Percentiles rank a stretch among this genome's conserved stretches.
Evolutionary conservation across 345 rosid species (phyloP).

Genomic region (Syzygium aromaticum): DNA sequence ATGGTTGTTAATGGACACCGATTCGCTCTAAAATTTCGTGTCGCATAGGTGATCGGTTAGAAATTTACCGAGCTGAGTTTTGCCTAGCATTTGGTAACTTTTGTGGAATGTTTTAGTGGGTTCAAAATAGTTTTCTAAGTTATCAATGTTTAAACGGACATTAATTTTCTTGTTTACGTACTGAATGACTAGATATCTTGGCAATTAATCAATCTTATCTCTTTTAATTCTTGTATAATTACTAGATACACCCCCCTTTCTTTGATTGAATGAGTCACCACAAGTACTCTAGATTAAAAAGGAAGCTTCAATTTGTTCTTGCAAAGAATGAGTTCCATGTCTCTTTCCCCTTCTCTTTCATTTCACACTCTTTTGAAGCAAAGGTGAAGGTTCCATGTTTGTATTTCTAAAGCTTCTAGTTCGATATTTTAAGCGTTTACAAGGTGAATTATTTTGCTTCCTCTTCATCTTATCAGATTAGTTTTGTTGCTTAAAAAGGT

Average conservation of each 20-base stretch:
- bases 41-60: no score
- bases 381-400: neutral
- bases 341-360: neutral
- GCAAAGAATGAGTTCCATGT: neutral
- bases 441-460: neutral
- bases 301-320: neutral
- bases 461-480: neutral
- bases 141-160: no score
- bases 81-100: no score
- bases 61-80: neutral
- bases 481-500: no score
- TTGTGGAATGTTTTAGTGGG: no score
- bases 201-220: neutral
- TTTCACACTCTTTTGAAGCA: neutral
- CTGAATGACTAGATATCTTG: no score
- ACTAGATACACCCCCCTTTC: neutral
- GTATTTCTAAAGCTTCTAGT: neutral
- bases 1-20: no score
- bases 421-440: neutral
- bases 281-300: neutral
- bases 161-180: no score
- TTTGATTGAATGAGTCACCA: neutral
- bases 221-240: neutral
- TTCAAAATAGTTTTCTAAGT: no score
- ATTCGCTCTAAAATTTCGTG: no score